Conservation (phyloP, 495 filamentous ascomycete species). For the Penicillium taxi region DNA sequence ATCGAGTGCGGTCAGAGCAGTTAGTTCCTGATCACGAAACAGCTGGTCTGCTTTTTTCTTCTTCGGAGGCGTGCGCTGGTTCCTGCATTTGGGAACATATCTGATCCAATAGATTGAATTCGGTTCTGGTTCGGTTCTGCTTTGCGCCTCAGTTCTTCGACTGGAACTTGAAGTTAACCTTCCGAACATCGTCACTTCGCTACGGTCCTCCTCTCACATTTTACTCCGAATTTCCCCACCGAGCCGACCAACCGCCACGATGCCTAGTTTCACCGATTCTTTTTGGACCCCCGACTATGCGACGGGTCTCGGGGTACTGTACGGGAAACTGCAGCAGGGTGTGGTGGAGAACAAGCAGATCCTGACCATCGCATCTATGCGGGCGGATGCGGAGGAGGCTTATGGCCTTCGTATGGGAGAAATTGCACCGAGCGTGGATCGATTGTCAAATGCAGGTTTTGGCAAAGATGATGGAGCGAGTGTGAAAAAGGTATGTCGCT, state of each 20-base stretch:
- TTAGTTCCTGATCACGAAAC: neutral
- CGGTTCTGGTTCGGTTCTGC: constrained; percentile 5
- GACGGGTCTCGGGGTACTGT: constrained; percentile 87
- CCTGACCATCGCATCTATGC: constrained; percentile 81
- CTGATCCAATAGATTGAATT: neutral
- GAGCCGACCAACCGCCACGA: constrained; percentile 25
- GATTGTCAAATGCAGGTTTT: constrained; percentile 70
- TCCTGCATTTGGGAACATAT: neutral
- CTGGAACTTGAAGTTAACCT: neutral
- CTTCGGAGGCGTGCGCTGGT: too few species aligned
- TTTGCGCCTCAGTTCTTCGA: neutral
- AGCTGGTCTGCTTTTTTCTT: neutral
- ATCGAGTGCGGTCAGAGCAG: too few species aligned
- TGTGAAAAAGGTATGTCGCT: constrained; percentile 73
- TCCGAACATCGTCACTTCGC: neutral
- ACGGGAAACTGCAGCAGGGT: constrained; percentile 94
- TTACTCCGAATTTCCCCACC: constrained; percentile 1
- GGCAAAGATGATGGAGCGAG: constrained; percentile 91
- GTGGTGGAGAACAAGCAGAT: constrained; percentile 92
- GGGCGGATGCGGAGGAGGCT: constrained; percentile 88
- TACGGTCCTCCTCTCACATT: neutral
- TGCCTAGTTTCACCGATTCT: constrained; percentile 86
- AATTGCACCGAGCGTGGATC: constrained; percentile 76
- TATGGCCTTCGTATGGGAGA: constrained; percentile 77
- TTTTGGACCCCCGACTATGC: constrained; percentile 96